Evolutionary conservation across 2,329 filamentous ascomycete species (phyloP).

Genomic region (Ramichloridium luteum): DNA sequence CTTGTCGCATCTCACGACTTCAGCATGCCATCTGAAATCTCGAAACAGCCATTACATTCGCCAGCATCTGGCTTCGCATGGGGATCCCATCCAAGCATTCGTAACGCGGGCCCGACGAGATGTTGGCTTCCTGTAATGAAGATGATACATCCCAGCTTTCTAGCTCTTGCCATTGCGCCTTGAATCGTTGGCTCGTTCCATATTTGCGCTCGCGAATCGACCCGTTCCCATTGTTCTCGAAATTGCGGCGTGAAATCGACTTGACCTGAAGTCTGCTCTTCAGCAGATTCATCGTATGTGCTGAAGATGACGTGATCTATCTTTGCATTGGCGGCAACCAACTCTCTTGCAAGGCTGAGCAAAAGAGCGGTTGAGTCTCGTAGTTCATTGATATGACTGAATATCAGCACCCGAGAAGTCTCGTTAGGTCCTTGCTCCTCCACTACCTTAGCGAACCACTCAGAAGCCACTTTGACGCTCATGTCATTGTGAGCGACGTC

Average conservation of each 20-base stretch:
- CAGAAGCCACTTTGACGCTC: too few relatives aligned
- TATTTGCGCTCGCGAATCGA: constrained; percentile 2
- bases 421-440: too few relatives aligned
- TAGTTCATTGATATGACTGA: constrained; percentile 18
- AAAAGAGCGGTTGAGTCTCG: constrained; percentile 13
- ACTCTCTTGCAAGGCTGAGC: constrained; percentile 8
- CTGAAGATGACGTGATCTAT: constrained; percentile 18
- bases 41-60: too few relatives aligned
- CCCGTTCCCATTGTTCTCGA: constrained; percentile 4
- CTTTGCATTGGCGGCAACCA: constrained; percentile 6
- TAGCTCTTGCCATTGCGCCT: constrained; percentile 7
- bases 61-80: too few relatives aligned
- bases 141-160: constrained; percentile 5
- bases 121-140: constrained; percentile 13
- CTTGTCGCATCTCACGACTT: too few relatives aligned
- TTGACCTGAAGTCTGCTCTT: constrained; percentile 1
- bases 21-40: too few relatives aligned
- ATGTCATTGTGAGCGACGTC: constrained; percentile 34
- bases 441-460: too few relatives aligned
- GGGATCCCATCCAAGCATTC: constrained; percentile 6
- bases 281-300: constrained; percentile 13
- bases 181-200: constrained; percentile 11
- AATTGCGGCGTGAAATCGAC: constrained; percentile 6
- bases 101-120: constrained; percentile 10
- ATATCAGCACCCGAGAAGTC: constrained; percentile 11